phyloP scores from a whole-genome alignment of 2,329 filamentous ascomycete genomes.

The Pestalotiopsis sp. region DNA sequence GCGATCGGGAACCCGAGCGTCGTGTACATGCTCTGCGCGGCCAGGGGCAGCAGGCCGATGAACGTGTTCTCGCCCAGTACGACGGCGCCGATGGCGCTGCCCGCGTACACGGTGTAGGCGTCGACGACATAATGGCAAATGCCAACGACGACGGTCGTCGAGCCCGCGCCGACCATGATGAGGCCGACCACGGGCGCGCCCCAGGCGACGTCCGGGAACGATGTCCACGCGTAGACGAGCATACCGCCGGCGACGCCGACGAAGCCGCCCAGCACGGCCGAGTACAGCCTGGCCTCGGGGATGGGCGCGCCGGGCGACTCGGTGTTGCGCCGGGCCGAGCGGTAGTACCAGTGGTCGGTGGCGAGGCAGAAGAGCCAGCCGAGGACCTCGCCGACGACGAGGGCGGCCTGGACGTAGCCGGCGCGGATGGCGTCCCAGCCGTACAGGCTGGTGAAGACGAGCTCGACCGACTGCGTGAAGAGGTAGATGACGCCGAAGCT shows the following conservation, averaged over 20 bases:
- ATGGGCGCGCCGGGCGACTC: conserved; percentile 34
- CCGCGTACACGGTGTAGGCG: conserved; percentile 51
- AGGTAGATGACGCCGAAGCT: conserved; percentile 27
- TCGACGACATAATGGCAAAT: conserved; percentile 53
- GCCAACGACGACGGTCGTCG: conserved; percentile 46
- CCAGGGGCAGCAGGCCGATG: conserved; percentile 36
- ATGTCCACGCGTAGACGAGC: conserved; percentile 55
- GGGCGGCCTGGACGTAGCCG: conserved; percentile 11
- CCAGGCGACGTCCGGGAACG: conserved; percentile 45
- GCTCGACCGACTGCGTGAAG: conserved; percentile 26
- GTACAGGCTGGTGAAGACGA: conserved; percentile 23
- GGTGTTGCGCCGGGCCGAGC: conserved; percentile 39
- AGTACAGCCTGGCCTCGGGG: conserved; percentile 10
- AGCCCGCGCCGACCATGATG: conserved; percentile 50
- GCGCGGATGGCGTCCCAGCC: conserved; percentile 19
- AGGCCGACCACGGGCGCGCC: conserved; percentile 49
- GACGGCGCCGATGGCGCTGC: conserved; percentile 49
- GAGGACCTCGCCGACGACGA: conserved; percentile 11
- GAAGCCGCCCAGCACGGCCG: conserved; percentile 4
- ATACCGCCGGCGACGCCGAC: conserved; percentile 41
- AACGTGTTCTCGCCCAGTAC: conserved; percentile 52
- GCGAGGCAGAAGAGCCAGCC: conserved; percentile 20
- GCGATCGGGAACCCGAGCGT: conserved; percentile 52
- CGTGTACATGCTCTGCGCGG: conserved; percentile 46
- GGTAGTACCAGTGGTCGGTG: conserved; percentile 39